These are phyloP conservation scores for Kodamaea sp. DNA, from an alignment of 1,139 yeast genomes.

Conservation along the genomic window DNA sequence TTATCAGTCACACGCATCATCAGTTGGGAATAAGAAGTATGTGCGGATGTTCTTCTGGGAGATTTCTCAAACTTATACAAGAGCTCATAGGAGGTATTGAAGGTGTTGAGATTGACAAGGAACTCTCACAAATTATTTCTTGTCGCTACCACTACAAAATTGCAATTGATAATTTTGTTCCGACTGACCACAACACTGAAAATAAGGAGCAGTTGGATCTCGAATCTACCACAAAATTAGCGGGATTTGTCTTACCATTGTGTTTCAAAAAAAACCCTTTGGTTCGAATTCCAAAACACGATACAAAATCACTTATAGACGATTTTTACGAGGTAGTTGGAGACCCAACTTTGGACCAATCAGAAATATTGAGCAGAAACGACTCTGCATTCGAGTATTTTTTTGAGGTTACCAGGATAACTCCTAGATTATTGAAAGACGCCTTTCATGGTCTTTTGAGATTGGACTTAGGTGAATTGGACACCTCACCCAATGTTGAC, in stretches of 20 bases:
- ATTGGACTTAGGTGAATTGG: constrained; percentile 32
- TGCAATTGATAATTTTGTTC: constrained; percentile 57
- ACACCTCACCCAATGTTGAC: constrained; percentile 8
- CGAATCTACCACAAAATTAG: constrained; percentile 55
- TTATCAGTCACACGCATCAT: constrained; percentile 51
- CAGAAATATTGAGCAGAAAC: constrained; percentile 43
- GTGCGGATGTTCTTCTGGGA: constrained; percentile 68
- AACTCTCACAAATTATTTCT: constrained; percentile 70
- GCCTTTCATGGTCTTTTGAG: constrained; percentile 58
- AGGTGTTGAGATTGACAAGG: constrained; percentile 41
- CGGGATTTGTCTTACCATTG: constrained; percentile 62
- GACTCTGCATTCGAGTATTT: constrained; percentile 48
- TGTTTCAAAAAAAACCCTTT: constrained; percentile 66
- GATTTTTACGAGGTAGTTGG: constrained; percentile 73
- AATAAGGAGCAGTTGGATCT: constrained; percentile 36
- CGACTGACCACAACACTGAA: constrained; percentile 67
- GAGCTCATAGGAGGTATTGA: constrained; percentile 49
- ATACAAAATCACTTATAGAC: constrained; percentile 72
- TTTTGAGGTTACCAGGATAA: constrained; percentile 49
- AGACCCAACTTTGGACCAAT: constrained; percentile 51
- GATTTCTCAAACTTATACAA: constrained; percentile 62
- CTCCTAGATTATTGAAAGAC: constrained; percentile 51
- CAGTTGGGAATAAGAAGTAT: constrained; percentile 69
- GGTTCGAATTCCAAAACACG: constrained; percentile 58
- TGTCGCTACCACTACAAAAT: constrained; percentile 76